Conservation (phyloP, 2,329 filamentous ascomycete species). For the Microcyclospora tardicrescens region DNA sequence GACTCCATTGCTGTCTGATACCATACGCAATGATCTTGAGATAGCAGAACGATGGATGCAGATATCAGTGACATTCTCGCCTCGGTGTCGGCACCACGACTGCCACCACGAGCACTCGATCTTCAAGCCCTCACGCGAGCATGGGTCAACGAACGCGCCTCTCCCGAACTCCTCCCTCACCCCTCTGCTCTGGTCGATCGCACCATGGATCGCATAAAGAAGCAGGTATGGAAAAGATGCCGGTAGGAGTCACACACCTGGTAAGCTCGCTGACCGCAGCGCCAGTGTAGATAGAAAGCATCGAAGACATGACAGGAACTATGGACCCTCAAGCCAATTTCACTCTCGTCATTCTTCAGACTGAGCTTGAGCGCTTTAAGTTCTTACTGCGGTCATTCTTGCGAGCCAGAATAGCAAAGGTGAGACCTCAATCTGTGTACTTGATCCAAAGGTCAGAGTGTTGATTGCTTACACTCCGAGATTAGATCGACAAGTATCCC, state of each 20-base stretch:
- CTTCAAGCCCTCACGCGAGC: conserved; percentile 79
- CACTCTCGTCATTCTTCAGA: conserved; percentile 85
- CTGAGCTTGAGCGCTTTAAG: conserved; percentile 87
- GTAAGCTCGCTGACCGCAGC: conserved; percentile 4
- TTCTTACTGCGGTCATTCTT: conserved; percentile 77
- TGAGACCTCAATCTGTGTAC: conserved; percentile 23
- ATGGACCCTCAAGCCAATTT: conserved; percentile 90
- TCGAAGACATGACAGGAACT: conserved; percentile 56
- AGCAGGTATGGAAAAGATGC: conserved; percentile 9
- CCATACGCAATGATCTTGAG: too few relatives aligned
- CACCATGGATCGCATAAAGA: conserved; percentile 47
- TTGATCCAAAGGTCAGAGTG: background rate
- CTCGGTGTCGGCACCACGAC: conserved; percentile 31
- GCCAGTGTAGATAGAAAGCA: conserved; percentile 17
- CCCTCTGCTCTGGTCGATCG: conserved; percentile 67
- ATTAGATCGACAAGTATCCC: conserved; percentile 63
- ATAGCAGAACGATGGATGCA: conserved; percentile 11
- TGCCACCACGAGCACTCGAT: conserved; percentile 53
- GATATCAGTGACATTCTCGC: conserved; percentile 42
- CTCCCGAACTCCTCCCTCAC: conserved; percentile 78
- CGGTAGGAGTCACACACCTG: background rate
- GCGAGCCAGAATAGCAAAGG: conserved; percentile 76
- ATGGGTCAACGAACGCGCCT: conserved; percentile 85
- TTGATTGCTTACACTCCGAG: background rate
- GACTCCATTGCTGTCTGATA: too few relatives aligned